phyloP scores from a whole-genome alignment of 2,329 filamentous ascomycete genomes.

The Blastomyces gilchristii region DNA sequence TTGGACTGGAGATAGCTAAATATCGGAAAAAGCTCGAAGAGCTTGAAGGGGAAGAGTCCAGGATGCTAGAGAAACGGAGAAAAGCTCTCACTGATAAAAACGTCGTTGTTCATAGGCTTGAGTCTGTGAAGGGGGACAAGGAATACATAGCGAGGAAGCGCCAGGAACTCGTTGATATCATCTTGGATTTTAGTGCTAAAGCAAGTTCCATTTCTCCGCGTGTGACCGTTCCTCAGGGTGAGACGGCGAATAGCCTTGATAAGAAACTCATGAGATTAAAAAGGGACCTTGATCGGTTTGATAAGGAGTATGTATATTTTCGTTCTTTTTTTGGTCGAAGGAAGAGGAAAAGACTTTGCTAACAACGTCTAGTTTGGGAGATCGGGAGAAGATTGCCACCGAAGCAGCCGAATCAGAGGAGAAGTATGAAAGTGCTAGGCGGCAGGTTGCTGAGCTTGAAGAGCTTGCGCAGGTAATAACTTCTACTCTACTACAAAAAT shows the following conservation, averaged over 20 bases:
- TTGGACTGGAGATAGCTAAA: not conserved
- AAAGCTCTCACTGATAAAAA: constrained; percentile 55
- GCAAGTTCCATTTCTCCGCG: constrained; percentile 48
- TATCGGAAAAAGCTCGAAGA: not conserved
- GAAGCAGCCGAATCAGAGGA: constrained; percentile 30
- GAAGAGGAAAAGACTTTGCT: not conserved
- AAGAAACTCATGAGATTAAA: constrained; percentile 43
- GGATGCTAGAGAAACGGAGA: constrained; percentile 46
- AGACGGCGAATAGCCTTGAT: constrained; percentile 47
- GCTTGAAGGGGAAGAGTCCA: constrained; percentile 25
- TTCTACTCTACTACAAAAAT: constrained; percentile 9
- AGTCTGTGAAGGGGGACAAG: constrained; percentile 41
- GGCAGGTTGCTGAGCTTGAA: constrained; percentile 30
- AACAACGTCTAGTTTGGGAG: constrained; percentile 43
- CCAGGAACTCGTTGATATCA: constrained; percentile 38
- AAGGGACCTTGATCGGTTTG: constrained; percentile 49
- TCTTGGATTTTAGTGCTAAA: constrained; percentile 46
- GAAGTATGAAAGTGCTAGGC: constrained; percentile 28
- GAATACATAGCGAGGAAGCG: constrained; percentile 39
- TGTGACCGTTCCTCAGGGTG: constrained; percentile 53
- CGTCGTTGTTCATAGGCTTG: constrained; percentile 43
- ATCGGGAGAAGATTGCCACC: constrained; percentile 54
- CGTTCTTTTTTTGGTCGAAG: not conserved
- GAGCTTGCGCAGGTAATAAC: constrained; percentile 30
- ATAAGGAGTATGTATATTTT: constrained; percentile 35